Conservation (phyloP, 164 flowering plant genomes). For the Annona squamosa region DNA sequence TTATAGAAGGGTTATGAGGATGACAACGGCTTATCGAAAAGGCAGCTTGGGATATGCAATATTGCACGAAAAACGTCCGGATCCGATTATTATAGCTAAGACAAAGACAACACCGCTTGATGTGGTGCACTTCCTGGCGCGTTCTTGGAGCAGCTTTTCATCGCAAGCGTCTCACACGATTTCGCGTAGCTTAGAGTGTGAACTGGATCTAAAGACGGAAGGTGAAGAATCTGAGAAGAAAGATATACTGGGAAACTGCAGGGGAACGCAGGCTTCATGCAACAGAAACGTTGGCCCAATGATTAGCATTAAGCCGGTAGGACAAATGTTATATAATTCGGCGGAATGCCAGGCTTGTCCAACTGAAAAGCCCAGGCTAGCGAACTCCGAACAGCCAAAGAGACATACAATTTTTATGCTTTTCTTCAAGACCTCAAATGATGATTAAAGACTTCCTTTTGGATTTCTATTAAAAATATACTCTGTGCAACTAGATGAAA, state of each 20-base stretch:
- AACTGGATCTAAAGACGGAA: background rate
- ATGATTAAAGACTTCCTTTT: too few relatives aligned
- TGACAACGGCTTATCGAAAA: background rate
- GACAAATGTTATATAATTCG: too few relatives aligned
- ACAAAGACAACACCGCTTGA: background rate
- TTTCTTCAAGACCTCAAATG: too few relatives aligned
- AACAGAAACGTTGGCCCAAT: background rate
- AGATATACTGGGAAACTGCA: background rate
- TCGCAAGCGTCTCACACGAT: constrained; percentile 2
- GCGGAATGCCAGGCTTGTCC: too few relatives aligned
- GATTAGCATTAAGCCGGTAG: background rate
- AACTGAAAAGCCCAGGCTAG: too few relatives aligned
- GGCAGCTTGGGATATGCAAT: constrained; percentile 4
- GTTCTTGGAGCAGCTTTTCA: constrained; percentile 6
- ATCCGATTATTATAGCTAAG: background rate
- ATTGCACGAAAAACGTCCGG: background rate
- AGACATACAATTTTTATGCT: too few relatives aligned
- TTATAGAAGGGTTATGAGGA: too few relatives aligned
- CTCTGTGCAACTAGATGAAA: too few relatives aligned
- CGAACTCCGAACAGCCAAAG: too few relatives aligned
- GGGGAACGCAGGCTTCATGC: background rate
- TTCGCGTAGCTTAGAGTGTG: background rate
- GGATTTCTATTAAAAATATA: too few relatives aligned
- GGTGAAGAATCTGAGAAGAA: background rate
- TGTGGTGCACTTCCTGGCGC: constrained; percentile 3